These are phyloP conservation scores for barrel medic (Medicago truncatula) DNA, from an alignment of 306 rosid genomes.

Conservation along the genomic window MtrunA17r5.0-ANR NC_053049.1:15397501-15398000, in stretches of 20 bases:
- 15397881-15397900: constrained; percentile 77
- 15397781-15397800: not conserved
- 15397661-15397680: not conserved
- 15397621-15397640: not conserved
- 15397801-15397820: not conserved
- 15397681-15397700: not conserved
- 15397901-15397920: constrained; percentile 92
- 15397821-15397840: constrained; percentile 4
- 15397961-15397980: constrained; percentile 76
- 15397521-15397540: too few species aligned
- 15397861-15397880: constrained; percentile 62
- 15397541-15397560: too few species aligned
- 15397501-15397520: too few species aligned
- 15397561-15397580: too few species aligned
- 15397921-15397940: constrained; percentile 93
- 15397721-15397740: not conserved
- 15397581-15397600: too few species aligned
- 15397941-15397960: constrained; percentile 88
- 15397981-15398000: not conserved
- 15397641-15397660: constrained; percentile 6
- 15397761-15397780: constrained; percentile 3
- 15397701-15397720: constrained; percentile 13
- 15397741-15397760: not conserved
- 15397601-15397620: not conserved
- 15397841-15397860: not conserved